Base-by-base conservation (phyloP, 2,329 filamentous ascomycete species). In the Aspergillus niger region DNA sequence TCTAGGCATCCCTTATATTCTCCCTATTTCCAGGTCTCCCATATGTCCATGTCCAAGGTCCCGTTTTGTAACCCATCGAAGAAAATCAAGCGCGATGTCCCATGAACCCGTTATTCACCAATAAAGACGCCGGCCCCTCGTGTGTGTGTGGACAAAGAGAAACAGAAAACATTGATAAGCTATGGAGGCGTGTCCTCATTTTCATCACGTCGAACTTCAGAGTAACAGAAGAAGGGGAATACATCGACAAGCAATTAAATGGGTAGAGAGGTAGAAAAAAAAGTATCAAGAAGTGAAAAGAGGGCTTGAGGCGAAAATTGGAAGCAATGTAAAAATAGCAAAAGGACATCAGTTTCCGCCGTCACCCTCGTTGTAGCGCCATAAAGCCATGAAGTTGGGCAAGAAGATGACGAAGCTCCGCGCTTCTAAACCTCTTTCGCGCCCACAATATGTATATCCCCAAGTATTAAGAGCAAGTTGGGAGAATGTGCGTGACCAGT, bases 371-470 rank as follows among this genome's bases (percentile, higher is more conserved):
- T 66, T 68, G 65, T 70, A 70, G 69, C 73, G 73, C 74, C 73
- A 61, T 69, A 62, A 68, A 71, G 69, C 70, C 72, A 71, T 70
- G 66, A 68, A 59, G 64, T 63, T 64, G 53, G 69, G 65, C 65
- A 50, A 47, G 51, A 69, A 64, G 67, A 55, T 58, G 53, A 63
- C 11, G 32, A 36, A 36, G 32, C 32, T 36, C 32, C 32, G 32
- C 32, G 32, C 32, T 36, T 36, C 32, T 36, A 36, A 36, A 11
- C 57, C 67, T 71, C 72, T 67, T 68, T 65, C 67, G 66, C 63
- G 63, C 67, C 64, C 70, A 44, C 70, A 69, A 66, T 76, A 76
- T 76, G 74, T 75, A 77, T 74, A 74, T 66, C 70, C 70, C 70
- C 68, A 58, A 22, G 67, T 36, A 71, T 71, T 74, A 74, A 68